Conservation (phyloP, 2,329 filamentous ascomycete species). For the Fusarium lyarnte region DNA sequence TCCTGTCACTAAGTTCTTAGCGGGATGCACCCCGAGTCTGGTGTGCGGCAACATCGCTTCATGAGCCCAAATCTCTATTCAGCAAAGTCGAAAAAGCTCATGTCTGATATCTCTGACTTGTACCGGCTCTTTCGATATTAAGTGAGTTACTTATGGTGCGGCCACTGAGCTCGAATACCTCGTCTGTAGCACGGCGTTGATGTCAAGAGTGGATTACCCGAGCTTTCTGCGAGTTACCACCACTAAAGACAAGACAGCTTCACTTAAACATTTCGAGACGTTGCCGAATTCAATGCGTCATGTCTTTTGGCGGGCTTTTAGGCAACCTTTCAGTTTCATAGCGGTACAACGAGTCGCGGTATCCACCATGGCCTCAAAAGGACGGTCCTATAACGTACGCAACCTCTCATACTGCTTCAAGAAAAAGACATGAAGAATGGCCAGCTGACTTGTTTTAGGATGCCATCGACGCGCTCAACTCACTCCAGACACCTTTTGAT, state of each 20-base stretch:
- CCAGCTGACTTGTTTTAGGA: slow-evolving; percentile 64
- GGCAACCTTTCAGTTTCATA: slow-evolving; percentile 34
- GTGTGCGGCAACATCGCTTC: slow-evolving; percentile 5
- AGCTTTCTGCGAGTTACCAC: slow-evolving; percentile 39
- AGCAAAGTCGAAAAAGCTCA: background rate
- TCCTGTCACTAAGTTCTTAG: slow-evolving; percentile 5
- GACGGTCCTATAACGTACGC: slow-evolving; percentile 49
- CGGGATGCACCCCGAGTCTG: slow-evolving; percentile 24
- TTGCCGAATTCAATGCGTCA: slow-evolving; percentile 45
- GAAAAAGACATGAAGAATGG: background rate
- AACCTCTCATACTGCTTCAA: background rate
- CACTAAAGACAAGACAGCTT: slow-evolving; percentile 3
- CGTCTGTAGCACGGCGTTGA: background rate
- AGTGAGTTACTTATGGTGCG: background rate
- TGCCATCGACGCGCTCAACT: slow-evolving; percentile 86
- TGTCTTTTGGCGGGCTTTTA: slow-evolving; percentile 44
- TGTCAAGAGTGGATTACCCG: slow-evolving; percentile 38
- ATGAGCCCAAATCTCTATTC: background rate
- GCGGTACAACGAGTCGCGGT: slow-evolving; percentile 16
- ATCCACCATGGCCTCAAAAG: slow-evolving; percentile 44
- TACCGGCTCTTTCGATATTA: background rate
- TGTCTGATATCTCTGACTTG: no score
- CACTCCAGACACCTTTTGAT: slow-evolving; percentile 87
- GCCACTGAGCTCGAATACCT: background rate
- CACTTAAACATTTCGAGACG: background rate